A percentile compares a stretch with the other conserved stretches of the same genome.
These are phyloP conservation scores for Mycocentrospora acerina DNA, from an alignment of 2,329 filamentous ascomycete species.

Conservation along the genomic window DNA sequence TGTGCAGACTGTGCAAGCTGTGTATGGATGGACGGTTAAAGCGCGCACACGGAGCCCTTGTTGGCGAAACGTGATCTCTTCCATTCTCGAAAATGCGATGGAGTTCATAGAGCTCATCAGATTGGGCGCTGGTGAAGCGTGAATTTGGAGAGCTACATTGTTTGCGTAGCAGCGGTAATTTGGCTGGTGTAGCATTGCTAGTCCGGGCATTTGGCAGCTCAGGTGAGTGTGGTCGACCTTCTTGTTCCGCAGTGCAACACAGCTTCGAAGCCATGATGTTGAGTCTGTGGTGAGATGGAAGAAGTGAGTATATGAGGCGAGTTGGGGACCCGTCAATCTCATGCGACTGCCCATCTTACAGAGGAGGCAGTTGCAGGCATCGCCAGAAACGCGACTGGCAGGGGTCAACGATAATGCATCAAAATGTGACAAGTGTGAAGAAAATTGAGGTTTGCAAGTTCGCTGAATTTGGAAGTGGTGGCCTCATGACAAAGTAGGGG, in stretches of 20 bases:
- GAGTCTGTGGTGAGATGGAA: not conserved
- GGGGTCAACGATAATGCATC: too few species aligned
- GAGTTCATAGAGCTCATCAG: constrained; percentile 36
- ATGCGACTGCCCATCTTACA: constrained; percentile 7
- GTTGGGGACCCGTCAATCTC: constrained; percentile 10
- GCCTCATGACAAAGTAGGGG: too few species aligned
- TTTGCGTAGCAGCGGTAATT: constrained; percentile 26
- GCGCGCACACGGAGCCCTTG: constrained; percentile 17
- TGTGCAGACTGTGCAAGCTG: constrained; percentile 37
- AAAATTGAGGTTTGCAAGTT: too few species aligned
- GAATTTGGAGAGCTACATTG: constrained; percentile 21
- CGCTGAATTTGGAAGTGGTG: too few species aligned
- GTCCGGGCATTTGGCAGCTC: constrained; percentile 37
- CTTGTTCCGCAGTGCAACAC: constrained; percentile 37
- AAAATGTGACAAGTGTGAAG: too few species aligned
- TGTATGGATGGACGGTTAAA: constrained; percentile 31
- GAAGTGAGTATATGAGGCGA: not conserved
- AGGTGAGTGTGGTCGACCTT: constrained; percentile 28
- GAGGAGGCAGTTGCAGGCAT: constrained; percentile 3
- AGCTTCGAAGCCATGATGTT: constrained; percentile 33
- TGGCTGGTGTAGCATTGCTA: constrained; percentile 28
- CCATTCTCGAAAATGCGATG: constrained; percentile 37
- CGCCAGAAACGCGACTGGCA: not conserved
- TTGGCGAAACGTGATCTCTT: constrained; percentile 13
- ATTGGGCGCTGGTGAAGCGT: constrained; percentile 31